A percentile compares a stretch with the other conserved stretches of the same genome.
Evolutionary conservation across 2,329 filamentous ascomycete species (phyloP).

Genomic region (Triangularia setosa): DNA sequence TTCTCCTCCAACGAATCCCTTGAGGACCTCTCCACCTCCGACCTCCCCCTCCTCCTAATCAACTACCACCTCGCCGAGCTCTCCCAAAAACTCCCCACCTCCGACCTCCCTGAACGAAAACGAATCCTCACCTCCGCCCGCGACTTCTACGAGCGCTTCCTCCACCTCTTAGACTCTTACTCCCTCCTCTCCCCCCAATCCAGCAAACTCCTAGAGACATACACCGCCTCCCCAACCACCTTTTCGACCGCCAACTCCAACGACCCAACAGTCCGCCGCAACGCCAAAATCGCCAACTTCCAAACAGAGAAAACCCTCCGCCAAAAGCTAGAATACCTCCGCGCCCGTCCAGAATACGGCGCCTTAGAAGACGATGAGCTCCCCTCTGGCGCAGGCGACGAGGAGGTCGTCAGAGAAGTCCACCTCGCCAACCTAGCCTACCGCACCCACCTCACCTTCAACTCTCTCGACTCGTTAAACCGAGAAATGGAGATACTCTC

Average conservation of each 20-base stretch:
- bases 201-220: conserved; percentile 66
- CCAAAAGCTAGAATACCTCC: conserved; percentile 65
- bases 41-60: conserved; percentile 80
- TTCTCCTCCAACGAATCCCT: conserved; percentile 88
- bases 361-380: conserved; percentile 52
- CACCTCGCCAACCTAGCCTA: conserved; percentile 73
- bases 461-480: conserved; percentile 79
- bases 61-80: conserved; percentile 78
- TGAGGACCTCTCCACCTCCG: conserved; percentile 81
- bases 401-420: conserved; percentile 75
- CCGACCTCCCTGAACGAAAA: conserved; percentile 54
- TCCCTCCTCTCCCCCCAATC: conserved; percentile 63
- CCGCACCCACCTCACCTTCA: conserved; percentile 74
- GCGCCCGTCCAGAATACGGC: conserved; percentile 46
- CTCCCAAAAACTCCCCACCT: conserved; percentile 60
- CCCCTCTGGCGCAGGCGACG: conserved; percentile 67
- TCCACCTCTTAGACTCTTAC: conserved; percentile 75
- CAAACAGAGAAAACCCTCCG: conserved; percentile 82
- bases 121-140: conserved; percentile 60
- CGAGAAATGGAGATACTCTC: conserved; percentile 81
- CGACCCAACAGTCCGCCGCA: conserved; percentile 64
- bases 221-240: conserved; percentile 64
- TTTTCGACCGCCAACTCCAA: conserved; percentile 65
- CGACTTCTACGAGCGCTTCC: conserved; percentile 70
- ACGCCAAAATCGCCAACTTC: conserved; percentile 82